Percentiles rank a stretch among this genome's conserved stretches.
These are phyloP conservation scores for Orbilia ellipsospora DNA, from an alignment of 2,329 filamentous ascomycete genomes.

Conservation along the genomic window DNA sequence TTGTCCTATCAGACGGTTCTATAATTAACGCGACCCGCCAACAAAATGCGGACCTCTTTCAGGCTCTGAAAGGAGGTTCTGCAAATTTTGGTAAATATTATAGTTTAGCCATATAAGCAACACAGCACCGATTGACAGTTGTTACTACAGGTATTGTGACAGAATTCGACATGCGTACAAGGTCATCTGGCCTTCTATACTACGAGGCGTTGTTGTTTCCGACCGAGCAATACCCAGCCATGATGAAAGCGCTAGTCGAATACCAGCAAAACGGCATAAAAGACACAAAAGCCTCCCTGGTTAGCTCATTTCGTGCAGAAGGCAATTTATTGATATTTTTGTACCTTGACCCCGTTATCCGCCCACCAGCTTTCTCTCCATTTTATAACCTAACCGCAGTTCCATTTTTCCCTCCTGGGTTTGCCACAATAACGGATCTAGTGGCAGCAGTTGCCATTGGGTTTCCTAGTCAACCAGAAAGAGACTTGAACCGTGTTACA, in stretches of 20 bases:
- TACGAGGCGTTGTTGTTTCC: slow-evolving; percentile 27
- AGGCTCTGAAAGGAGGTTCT: slow-evolving; percentile 69
- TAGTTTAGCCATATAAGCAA: slow-evolving; percentile 5
- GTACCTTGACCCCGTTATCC: slow-evolving; percentile 22
- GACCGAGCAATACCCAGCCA: slow-evolving; percentile 9
- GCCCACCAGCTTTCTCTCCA: slow-evolving; percentile 16
- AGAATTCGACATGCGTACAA: slow-evolving; percentile 29
- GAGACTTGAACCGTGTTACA: slow-evolving; percentile 22
- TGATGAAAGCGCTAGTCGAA: slow-evolving; percentile 28
- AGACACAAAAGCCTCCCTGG: slow-evolving; percentile 23
- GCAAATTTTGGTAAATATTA: slow-evolving; percentile 67
- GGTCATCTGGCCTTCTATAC: slow-evolving; percentile 20
- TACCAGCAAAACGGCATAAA: slow-evolving; percentile 11
- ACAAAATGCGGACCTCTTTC: slow-evolving; percentile 67
- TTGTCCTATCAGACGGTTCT: slow-evolving; percentile 68
- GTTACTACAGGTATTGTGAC: slow-evolving; percentile 45
- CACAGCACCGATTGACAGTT: slow-evolving; percentile 14
- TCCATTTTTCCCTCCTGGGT: slow-evolving; percentile 23
- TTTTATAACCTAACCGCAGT: slow-evolving; percentile 11
- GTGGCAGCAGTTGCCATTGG: slow-evolving; percentile 21
- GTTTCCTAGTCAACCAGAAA: slow-evolving; percentile 23
- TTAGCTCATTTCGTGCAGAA: slow-evolving; percentile 20
- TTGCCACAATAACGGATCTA: slow-evolving; percentile 21
- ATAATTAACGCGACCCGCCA: slow-evolving; percentile 65
- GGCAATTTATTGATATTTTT: slow-evolving; percentile 32